These are phyloP conservation scores for Phytophthora pini DNA, from an alignment of 352 stramenopile genomes.

Conservation along the genomic window DNA sequence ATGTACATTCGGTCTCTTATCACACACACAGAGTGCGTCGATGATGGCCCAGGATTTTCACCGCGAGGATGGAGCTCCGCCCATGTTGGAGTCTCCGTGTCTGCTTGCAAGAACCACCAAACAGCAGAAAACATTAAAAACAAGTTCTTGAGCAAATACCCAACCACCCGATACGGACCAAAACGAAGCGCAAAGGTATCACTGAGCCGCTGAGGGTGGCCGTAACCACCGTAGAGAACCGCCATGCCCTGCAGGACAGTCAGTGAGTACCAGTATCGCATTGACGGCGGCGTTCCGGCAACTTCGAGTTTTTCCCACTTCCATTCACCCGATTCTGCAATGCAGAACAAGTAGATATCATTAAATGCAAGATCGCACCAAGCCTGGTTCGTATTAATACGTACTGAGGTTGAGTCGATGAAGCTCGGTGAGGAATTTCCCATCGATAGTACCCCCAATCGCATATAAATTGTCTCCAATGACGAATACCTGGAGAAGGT, in stretches of 20 bases:
- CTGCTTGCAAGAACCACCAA: slow-evolving; percentile 17
- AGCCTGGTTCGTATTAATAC: slow-evolving; percentile 10
- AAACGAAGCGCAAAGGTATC: slow-evolving; percentile 69
- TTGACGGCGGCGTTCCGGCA: slow-evolving; percentile 52
- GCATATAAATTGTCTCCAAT: slow-evolving; percentile 54
- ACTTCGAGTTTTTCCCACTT: slow-evolving; percentile 59
- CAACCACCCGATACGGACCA: slow-evolving; percentile 30
- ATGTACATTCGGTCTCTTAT: slow-evolving; percentile 61
- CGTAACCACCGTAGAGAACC: slow-evolving; percentile 66
- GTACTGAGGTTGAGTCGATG: slow-evolving; percentile 60
- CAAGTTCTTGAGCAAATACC: not conserved
- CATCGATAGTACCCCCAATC: slow-evolving; percentile 63
- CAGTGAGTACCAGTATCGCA: slow-evolving; percentile 73
- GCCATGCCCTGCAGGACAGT: slow-evolving; percentile 46
- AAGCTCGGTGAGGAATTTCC: slow-evolving; percentile 66
- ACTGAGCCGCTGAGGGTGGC: slow-evolving; percentile 52
- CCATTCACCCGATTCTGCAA: slow-evolving; percentile 48
- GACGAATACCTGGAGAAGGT: slow-evolving; percentile 63
- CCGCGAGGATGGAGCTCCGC: slow-evolving; percentile 47
- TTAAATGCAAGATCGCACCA: not conserved
- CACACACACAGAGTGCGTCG: slow-evolving; percentile 64
- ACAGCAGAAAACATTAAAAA: slow-evolving; percentile 1
- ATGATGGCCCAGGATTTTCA: slow-evolving; percentile 51
- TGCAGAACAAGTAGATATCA: not conserved
- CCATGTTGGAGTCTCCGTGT: slow-evolving; percentile 53